Percentiles rank a stretch among this genome's conserved stretches.
Evolutionary conservation across 2,329 filamentous ascomycete genomes (phyloP).

Genomic region (Claviceps sorghi): DNA sequence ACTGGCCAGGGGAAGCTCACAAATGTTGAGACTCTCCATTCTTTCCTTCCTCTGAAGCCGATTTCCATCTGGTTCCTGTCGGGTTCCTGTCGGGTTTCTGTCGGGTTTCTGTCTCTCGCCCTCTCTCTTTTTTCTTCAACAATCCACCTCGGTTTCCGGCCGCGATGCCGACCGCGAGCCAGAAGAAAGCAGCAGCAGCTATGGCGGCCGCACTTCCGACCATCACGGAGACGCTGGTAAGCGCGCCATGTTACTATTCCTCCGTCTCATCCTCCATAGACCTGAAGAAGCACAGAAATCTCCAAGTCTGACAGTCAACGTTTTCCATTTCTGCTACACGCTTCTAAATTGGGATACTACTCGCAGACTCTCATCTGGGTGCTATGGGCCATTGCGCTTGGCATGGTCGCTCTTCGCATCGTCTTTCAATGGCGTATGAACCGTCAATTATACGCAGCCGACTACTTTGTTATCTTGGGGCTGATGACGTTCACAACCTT

Average conservation of each 20-base stretch:
- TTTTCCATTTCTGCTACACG: neutral
- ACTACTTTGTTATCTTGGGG: neutral
- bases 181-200: neutral
- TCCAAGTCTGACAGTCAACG: neutral
- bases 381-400: neutral
- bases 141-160: neutral
- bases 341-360: neutral
- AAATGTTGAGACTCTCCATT: neutral
- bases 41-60: neutral
- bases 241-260: neutral
- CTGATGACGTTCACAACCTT: neutral
- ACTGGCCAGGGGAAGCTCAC: neutral
- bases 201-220: neutral
- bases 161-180: neutral
- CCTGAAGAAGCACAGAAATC: neutral
- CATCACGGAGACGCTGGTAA: neutral
- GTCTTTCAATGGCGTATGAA: neutral
- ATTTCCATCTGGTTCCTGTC: neutral
- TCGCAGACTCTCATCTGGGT: neutral
- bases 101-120: neutral
- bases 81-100: too few species aligned
- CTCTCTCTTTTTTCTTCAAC: neutral
- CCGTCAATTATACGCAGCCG: neutral
- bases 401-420: neutral
- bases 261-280: neutral